phyloP scores from a whole-genome alignment of 2,329 filamentous ascomycete genomes.

The Microdochium nivale region DNA sequence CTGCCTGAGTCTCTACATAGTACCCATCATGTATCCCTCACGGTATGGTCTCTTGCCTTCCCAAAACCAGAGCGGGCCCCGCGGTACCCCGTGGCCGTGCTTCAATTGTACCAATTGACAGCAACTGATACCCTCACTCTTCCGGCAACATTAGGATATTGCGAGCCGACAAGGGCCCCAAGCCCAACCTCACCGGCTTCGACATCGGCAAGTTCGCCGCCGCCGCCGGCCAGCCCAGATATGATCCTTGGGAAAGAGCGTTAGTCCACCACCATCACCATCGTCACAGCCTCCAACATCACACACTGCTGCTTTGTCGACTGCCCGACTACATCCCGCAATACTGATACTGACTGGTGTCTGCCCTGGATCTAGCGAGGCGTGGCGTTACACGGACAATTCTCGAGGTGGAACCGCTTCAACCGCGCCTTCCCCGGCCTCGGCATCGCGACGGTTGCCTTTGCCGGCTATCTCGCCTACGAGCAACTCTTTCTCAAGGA shows the following conservation, averaged over 20 bases:
- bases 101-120: background rate
- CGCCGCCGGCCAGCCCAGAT: constrained; percentile 53
- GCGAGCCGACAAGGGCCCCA: constrained; percentile 38
- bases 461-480: constrained; percentile 80
- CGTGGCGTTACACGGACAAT: constrained; percentile 87
- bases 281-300: background rate
- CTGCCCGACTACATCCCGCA: no score
- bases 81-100: no score
- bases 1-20: background rate
- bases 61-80: background rate
- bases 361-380: constrained; percentile 55
- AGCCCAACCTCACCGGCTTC: constrained; percentile 86
- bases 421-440: constrained; percentile 80
- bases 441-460: constrained; percentile 86
- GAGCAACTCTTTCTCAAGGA: constrained; percentile 82
- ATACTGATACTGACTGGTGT: background rate
- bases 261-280: constrained; percentile 32
- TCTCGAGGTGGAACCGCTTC: constrained; percentile 85
- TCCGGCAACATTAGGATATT: constrained; percentile 31
- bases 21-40: constrained; percentile 23
- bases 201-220: constrained; percentile 73
- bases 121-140: background rate
- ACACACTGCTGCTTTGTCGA: no score
- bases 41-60: constrained; percentile 14
- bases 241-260: constrained; percentile 60